phyloP scores from a whole-genome alignment of 495 filamentous ascomycete genomes.

The Oleoguttula mirabilis region DNA sequence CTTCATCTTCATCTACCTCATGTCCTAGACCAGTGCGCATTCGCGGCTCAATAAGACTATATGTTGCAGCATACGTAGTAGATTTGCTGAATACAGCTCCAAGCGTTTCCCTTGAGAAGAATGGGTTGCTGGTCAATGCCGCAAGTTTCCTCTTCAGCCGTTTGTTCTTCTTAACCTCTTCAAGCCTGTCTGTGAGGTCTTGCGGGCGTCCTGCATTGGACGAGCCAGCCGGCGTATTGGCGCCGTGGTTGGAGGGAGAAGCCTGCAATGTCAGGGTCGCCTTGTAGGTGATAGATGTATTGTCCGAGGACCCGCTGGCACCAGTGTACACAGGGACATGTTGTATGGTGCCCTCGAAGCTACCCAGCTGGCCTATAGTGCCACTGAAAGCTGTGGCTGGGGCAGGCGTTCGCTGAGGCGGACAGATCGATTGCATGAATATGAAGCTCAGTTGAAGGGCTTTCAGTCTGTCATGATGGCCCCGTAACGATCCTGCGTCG shows the following conservation, averaged over 20 bases:
- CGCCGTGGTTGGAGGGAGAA: not conserved
- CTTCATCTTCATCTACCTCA: not conserved
- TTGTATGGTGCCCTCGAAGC: not conserved
- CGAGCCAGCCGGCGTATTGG: not conserved
- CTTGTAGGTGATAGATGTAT: not conserved
- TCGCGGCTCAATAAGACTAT: not conserved
- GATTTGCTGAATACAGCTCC: constrained; percentile 1
- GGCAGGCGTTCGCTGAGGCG: not conserved
- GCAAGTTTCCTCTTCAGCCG: constrained; percentile 3
- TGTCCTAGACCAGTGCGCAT: not conserved
- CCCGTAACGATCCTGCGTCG: not conserved
- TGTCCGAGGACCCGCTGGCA: not conserved
- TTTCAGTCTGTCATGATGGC: constrained; percentile 1
- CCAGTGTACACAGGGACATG: not conserved
- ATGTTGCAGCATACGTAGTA: not conserved
- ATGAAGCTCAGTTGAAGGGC: constrained; percentile 3
- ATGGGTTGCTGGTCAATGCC: constrained; percentile 2
- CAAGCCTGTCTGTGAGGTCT: not conserved
- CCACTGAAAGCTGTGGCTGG: not conserved
- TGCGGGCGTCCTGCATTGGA: not conserved
- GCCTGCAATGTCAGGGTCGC: constrained; percentile 2
- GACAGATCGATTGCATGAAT: constrained; percentile 5
- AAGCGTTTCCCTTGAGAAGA: constrained; percentile 2
- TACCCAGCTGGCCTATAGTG: not conserved
- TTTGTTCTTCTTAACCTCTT: not conserved